Conservation (phyloP, 106 monocot species). For the Xerophyta viscosa region DNA sequence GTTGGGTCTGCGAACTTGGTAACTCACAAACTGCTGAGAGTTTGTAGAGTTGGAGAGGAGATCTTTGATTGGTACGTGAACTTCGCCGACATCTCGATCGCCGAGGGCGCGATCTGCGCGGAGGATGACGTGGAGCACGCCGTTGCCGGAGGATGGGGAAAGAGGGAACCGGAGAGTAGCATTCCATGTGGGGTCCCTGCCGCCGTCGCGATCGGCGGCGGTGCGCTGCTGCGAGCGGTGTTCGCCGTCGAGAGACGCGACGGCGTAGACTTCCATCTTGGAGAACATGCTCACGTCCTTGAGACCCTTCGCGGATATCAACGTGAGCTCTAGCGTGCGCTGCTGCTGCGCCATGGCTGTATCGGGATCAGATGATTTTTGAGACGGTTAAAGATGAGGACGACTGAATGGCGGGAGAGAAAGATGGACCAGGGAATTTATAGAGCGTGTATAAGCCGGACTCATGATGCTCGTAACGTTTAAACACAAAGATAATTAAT, state of each 20-base stretch:
- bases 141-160: conserved; percentile 6
- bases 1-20: conserved; percentile 44
- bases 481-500: too few relatives aligned
- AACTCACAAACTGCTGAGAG: conserved; percentile 34
- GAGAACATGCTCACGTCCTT: conserved; percentile 46
- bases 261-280: conserved; percentile 60
- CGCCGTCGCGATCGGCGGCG: conserved; percentile 31
- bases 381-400: too few relatives aligned
- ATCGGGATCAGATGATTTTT: neutral
- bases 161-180: conserved; percentile 29
- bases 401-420: neutral
- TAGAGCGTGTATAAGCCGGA: too few relatives aligned
- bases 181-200: conserved; percentile 43
- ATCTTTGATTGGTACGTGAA: conserved; percentile 42
- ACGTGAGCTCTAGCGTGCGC: conserved; percentile 36
- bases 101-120: conserved; percentile 40
- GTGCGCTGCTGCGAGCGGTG: conserved; percentile 29
- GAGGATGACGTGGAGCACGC: conserved; percentile 26
- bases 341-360: conserved; percentile 17
- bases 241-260: conserved; percentile 29
- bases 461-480: too few relatives aligned
- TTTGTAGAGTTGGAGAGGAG: conserved; percentile 15
- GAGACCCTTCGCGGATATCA: conserved; percentile 66
- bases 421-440: neutral
- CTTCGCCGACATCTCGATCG: conserved; percentile 66